A percentile compares a stretch with the other conserved stretches of the same genome.
phyloP scores from a whole-genome alignment of 2,329 filamentous ascomycete genomes.

The Epichloe sylvatica region DNA sequence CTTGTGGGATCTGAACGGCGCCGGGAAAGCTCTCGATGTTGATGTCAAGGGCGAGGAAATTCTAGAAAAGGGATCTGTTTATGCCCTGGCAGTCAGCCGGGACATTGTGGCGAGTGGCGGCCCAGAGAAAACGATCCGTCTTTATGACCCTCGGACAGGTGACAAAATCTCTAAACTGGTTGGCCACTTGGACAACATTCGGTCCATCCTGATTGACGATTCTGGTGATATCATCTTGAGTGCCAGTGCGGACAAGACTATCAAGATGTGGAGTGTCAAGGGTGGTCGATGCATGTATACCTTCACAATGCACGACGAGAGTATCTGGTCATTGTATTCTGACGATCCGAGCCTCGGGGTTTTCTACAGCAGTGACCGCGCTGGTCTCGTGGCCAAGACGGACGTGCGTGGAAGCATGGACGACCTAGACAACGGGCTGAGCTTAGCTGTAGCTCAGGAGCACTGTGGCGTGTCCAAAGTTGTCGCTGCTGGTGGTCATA shows the following conservation, averaged over 20 bases:
- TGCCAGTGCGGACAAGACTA: slow-evolving; percentile 86
- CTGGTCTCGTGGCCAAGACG: slow-evolving; percentile 89
- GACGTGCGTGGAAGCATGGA: slow-evolving; percentile 60
- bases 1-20: slow-evolving; percentile 85
- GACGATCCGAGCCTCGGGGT: slow-evolving; percentile 71
- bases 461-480: slow-evolving; percentile 65
- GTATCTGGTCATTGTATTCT: slow-evolving; percentile 91
- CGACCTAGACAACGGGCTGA: slow-evolving; percentile 71
- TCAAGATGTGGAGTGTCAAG: slow-evolving; percentile 96
- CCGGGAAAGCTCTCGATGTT: slow-evolving; percentile 75
- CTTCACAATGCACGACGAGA: slow-evolving; percentile 96
- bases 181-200: slow-evolving; percentile 87
- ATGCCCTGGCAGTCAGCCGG: slow-evolving; percentile 69
- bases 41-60: slow-evolving; percentile 72
- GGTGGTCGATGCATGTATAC: slow-evolving; percentile 96
- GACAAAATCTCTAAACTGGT: slow-evolving; percentile 92
- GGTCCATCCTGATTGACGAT: slow-evolving; percentile 79
- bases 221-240: slow-evolving; percentile 86
- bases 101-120: slow-evolving; percentile 82
- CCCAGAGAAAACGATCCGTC: slow-evolving; percentile 78
- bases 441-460: slow-evolving; percentile 82
- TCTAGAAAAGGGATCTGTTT: slow-evolving; percentile 85
- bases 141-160: slow-evolving; percentile 84
- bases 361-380: slow-evolving; percentile 91
- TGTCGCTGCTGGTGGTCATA: slow-evolving; percentile 55